Base-by-base conservation (phyloP, 1,139 yeast species). In the Sugiyamaella neomexicana region DNA sequence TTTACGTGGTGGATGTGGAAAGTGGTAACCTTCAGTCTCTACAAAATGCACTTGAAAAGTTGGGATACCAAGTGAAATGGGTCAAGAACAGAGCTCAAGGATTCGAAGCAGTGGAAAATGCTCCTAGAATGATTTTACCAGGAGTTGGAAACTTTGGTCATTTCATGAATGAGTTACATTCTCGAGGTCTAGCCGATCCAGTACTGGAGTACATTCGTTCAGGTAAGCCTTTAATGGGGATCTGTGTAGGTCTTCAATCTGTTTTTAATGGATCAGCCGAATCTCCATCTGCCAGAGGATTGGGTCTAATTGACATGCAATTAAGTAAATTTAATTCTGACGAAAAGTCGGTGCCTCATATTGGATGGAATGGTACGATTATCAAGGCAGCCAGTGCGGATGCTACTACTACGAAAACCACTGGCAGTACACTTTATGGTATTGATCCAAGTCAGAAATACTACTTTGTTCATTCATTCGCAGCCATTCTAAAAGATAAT, bases 111-210 rank as follows among this genome's bases (percentile, higher is more conserved):
- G 62, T 71, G 20, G 67, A 66, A 15, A 60, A 63, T 2, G 64
- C 68, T 5, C 66, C 66, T 27, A 59, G 66, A 39, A 64, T 72
- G 48, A 63, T 72, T 41, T 79, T 93, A 42, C 99, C 99, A 12
- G 99, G 99, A 25, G 99, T 93, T 5, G 99, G 99, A 27, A 91
- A 90, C 68, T 93, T 83, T 70, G 99, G 96, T 40, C 98, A 93
- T 69, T 91, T 93, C 68, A 89, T 90, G 58, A 81, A 80, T 53
- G 82, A 87, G 62, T 71, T 93, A 52, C 78, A 77, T 52, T 75
- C 75, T 2, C 77, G 87, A 57, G 81, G 83, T 0, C 81, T 93
- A 55, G 81, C 78, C 10, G 79, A 75, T 34, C 95, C 95, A 0
- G 75, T 93, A 34, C 74, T 72, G 51, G 72, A 78, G 47, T 90